Conservation (phyloP, 2,329 filamentous ascomycete genomes). For the Lojkania enalia region DNA sequence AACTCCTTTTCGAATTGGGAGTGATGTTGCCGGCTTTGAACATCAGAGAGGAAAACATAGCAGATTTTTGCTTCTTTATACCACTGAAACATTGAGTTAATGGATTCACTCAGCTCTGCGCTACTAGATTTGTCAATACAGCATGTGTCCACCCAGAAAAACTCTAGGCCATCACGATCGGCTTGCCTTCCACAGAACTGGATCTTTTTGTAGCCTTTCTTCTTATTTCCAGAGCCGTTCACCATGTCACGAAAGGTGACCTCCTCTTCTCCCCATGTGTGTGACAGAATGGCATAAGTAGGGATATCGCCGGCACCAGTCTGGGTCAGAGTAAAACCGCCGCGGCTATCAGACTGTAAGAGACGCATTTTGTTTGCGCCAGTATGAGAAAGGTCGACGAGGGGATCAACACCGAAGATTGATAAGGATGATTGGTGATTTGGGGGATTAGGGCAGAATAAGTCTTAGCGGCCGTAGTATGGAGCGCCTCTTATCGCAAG, state of each 20-base stretch:
- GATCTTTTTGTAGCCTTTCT: too few relatives aligned
- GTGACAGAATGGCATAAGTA: constrained; percentile 5
- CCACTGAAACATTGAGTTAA: constrained; percentile 9
- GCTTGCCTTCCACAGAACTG: too few relatives aligned
- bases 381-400: too few relatives aligned
- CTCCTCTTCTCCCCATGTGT: constrained; percentile 4
- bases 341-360: neutral
- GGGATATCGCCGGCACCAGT: neutral
- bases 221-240: neutral
- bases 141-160: neutral
- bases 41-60: constrained; percentile 3
- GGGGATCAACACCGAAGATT: too few relatives aligned
- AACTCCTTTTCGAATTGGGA: neutral
- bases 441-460: too few relatives aligned
- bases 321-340: neutral
- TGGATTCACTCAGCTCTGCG: neutral
- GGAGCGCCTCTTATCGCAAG: too few relatives aligned
- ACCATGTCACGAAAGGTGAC: constrained; percentile 1
- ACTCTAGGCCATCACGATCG: neutral
- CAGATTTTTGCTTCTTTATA: constrained; percentile 6
- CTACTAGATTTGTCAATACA: constrained; percentile 1
- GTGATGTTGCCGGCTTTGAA: neutral
- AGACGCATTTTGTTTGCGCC: constrained; percentile 1
- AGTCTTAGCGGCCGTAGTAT: too few relatives aligned
- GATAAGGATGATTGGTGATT: too few relatives aligned